Percentiles rank a stretch among this genome's conserved stretches.
These are phyloP conservation scores for Entomortierella parvispora DNA, from an alignment of 192 early-diverging fungal genomes.

Conservation along the genomic window DNA sequence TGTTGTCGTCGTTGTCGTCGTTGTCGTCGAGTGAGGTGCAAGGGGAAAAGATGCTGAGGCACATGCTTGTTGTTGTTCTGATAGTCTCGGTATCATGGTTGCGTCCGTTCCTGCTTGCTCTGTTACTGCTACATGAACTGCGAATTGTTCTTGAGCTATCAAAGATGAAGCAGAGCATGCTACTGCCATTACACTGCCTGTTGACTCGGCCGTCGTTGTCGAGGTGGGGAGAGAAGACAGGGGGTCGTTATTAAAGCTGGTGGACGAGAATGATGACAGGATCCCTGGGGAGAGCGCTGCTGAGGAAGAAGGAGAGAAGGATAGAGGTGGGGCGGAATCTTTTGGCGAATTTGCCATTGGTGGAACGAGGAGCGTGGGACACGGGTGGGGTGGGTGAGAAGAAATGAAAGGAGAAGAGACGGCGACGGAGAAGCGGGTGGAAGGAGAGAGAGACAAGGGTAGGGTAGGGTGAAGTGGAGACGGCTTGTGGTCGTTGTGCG, in stretches of 20 bases:
- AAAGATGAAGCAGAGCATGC: no score
- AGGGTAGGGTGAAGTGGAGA: neutral
- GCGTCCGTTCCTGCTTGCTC: no score
- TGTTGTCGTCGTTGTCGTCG: neutral
- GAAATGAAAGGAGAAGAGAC: neutral
- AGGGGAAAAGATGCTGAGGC: neutral
- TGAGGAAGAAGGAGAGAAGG: neutral
- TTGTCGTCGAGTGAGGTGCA: neutral
- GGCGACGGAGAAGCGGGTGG: neutral
- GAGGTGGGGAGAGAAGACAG: no score
- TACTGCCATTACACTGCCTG: no score
- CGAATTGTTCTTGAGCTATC: no score
- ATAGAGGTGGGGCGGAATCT: neutral
- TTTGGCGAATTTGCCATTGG: conserved; percentile 1
- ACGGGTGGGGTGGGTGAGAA: neutral
- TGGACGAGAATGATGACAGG: neutral
- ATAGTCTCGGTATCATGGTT: no score
- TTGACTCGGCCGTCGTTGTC: no score
- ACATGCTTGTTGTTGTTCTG: conserved; percentile 1
- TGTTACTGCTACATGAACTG: no score
- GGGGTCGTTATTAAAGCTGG: no score
- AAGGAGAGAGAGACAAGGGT: neutral
- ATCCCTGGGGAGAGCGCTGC: neutral
- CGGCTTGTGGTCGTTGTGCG: no score
- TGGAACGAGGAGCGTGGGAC: neutral